Evolutionary conservation across 2,329 filamentous ascomycete species (phyloP), one percentile per base, ranked within the genome.

Genomic region (Pseudogymnoascus sp.): DNA sequence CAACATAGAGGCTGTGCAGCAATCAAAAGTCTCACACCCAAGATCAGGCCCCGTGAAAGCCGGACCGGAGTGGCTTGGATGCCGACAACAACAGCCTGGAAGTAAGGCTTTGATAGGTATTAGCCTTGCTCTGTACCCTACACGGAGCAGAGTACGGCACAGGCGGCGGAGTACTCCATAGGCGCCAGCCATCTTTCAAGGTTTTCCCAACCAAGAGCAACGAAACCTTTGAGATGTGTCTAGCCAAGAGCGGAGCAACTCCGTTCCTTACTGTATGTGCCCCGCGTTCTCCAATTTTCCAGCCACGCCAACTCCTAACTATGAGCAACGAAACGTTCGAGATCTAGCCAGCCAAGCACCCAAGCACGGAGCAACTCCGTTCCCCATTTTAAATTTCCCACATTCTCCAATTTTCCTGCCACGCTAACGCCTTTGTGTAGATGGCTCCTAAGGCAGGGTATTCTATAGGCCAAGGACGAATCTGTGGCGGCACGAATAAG

Each of bases 1-100:
- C 50, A 56, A n/a, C 22, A 56, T 56, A 14, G 50, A 56, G 50
- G 50, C 50, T 28, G 50, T 56, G 50, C 50, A 56, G 31, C 11
- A 26, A 28, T 56, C 41, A 62, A 19, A 19, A 10, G 5, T 11
- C 16, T 19, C 38, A 19, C 38, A 41, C 19, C 38, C 19, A 8
- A 41, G 38, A 41, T 41, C 11, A 41, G 38, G 38, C 38, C 38
- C 38, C 16, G 38, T 41, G 16, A 19, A 41, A 41, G 16, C 38
- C 16, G n/a, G 7, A 12, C 8, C 38, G 38, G 38, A 19, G n/a
- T 41, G 38, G 38, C 38, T 41, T 41, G 38, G 38, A 41, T 41
- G 16, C 38, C 38, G 38, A 41, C 8, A 41, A 11, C 38, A 19
- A 19, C n/a, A 11, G 8, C 38, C 38, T 19, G 38, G 38, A 41